These are phyloP conservation scores for Rheum nobile DNA, from an alignment of 148 eudicot genomes.

Conservation along the genomic window DNA sequence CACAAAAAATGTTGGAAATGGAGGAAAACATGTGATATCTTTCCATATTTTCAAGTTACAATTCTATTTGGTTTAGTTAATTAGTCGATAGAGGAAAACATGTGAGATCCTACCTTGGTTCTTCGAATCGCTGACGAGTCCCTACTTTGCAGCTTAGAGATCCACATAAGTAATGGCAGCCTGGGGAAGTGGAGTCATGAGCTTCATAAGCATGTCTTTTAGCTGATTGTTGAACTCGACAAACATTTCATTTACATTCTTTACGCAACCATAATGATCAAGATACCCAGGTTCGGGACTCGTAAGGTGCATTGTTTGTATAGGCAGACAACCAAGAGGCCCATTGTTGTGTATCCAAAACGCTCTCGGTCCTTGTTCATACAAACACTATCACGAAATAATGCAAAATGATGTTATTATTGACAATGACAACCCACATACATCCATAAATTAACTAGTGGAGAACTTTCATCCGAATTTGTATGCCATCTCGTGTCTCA, in stretches of 20 bases:
- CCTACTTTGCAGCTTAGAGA: slow-evolving; percentile 55
- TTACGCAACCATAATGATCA: slow-evolving; percentile 56
- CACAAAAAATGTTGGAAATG: slow-evolving; percentile 9
- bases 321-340: slow-evolving; percentile 78
- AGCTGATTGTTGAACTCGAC: slow-evolving; percentile 67
- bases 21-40: no score
- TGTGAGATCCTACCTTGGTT: slow-evolving; percentile 31
- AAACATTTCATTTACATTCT: slow-evolving; percentile 47
- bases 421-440: neutral
- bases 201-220: slow-evolving; percentile 35
- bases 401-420: neutral
- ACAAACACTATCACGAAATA: slow-evolving; percentile 29
- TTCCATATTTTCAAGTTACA: no score
- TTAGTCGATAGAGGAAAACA: neutral
- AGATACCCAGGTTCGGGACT: slow-evolving; percentile 31
- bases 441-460: no score
- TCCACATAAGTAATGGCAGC: slow-evolving; percentile 70
- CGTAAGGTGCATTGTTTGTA: slow-evolving; percentile 22
- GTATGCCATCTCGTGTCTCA: no score
- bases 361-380: slow-evolving; percentile 50
- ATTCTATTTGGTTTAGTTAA: neutral
- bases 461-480: no score
- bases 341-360: slow-evolving; percentile 92
- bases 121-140: slow-evolving; percentile 42
- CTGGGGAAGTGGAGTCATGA: slow-evolving; percentile 41